phyloP scores from a whole-genome alignment of 768 basidiomycete species.

The Tulasnella sp. region DNA sequence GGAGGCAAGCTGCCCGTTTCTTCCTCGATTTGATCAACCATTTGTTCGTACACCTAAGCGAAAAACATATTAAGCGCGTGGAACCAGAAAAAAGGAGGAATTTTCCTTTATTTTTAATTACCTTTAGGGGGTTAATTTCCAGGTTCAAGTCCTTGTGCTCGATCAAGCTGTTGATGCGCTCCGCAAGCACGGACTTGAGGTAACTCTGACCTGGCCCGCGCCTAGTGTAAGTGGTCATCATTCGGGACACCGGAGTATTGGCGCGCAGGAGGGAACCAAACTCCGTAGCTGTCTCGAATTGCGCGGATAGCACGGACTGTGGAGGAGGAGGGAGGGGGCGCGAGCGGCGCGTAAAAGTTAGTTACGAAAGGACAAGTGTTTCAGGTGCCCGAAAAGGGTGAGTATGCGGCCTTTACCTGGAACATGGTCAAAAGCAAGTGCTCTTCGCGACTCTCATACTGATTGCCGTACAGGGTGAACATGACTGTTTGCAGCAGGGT shows the following conservation, averaged over 20 bases:
- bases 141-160: constrained; percentile 99
- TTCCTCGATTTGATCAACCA: constrained; percentile 98
- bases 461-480: constrained; percentile 99
- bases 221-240: constrained; percentile 99
- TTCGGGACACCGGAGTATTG: constrained; percentile 97
- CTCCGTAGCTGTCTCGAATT: constrained; percentile 98
- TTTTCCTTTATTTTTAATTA: constrained; percentile 34
- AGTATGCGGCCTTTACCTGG: constrained; percentile 39
- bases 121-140: constrained; percentile 98
- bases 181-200: constrained; percentile 93
- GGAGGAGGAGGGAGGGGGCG: not conserved
- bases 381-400: not conserved
- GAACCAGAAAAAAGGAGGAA: too few species aligned
- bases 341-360: not conserved
- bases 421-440: constrained; percentile 99
- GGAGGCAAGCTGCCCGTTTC: constrained; percentile 89
- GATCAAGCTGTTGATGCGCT: constrained; percentile 96
- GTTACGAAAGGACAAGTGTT: not conserved
- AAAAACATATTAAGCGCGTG: not conserved
- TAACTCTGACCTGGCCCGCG: constrained; percentile 98
- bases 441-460: constrained; percentile 97
- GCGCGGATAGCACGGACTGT: constrained; percentile 94
- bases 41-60: constrained; percentile 96
- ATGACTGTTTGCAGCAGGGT: constrained; percentile 99
- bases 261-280: constrained; percentile 98